A percentile compares a stretch with the other conserved stretches of the same genome.
phyloP scores from a whole-genome alignment of 495 filamentous ascomycete species.

The Geoglossum glabrum region DNA sequence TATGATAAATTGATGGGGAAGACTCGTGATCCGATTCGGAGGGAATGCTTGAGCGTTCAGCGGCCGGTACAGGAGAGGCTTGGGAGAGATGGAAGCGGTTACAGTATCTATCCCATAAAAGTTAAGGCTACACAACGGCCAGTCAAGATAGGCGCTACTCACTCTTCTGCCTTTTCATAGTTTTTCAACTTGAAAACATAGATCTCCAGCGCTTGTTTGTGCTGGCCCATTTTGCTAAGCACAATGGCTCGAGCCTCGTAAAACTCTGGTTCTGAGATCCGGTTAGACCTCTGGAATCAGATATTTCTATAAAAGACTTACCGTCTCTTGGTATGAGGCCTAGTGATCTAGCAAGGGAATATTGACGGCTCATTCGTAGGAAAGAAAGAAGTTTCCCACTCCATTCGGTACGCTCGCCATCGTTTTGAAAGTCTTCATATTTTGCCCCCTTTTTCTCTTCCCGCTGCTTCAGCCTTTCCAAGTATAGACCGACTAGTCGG shows the following conservation, averaged over 20 bases:
- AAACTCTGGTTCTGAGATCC: slow-evolving; percentile 49
- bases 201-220: slow-evolving; percentile 83
- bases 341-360: slow-evolving; percentile 58
- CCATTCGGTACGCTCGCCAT: slow-evolving; percentile 32
- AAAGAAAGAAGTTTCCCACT: slow-evolving; percentile 50
- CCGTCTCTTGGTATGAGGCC: slow-evolving; percentile 57
- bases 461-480: slow-evolving; percentile 34
- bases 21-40: slow-evolving; percentile 33
- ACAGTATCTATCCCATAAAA: slow-evolving; percentile 45
- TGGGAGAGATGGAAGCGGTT: slow-evolving; percentile 54
- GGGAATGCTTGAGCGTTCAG: neutral
- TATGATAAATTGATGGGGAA: slow-evolving; percentile 67
- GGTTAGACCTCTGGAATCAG: neutral
- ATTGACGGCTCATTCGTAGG: slow-evolving; percentile 54
- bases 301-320: slow-evolving; percentile 21
- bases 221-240: slow-evolving; percentile 85
- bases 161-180: slow-evolving; percentile 85
- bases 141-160: slow-evolving; percentile 13
- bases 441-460: slow-evolving; percentile 15
- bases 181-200: slow-evolving; percentile 89
- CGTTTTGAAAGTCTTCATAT: slow-evolving; percentile 18
- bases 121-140: slow-evolving; percentile 4
- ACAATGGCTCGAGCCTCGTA: slow-evolving; percentile 84
- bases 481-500: slow-evolving; percentile 52
- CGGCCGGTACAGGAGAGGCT: slow-evolving; percentile 11